Evolutionary conservation across 345 rosid genomes (phyloP).

Genomic region (Ailanthus altissimus): DNA sequence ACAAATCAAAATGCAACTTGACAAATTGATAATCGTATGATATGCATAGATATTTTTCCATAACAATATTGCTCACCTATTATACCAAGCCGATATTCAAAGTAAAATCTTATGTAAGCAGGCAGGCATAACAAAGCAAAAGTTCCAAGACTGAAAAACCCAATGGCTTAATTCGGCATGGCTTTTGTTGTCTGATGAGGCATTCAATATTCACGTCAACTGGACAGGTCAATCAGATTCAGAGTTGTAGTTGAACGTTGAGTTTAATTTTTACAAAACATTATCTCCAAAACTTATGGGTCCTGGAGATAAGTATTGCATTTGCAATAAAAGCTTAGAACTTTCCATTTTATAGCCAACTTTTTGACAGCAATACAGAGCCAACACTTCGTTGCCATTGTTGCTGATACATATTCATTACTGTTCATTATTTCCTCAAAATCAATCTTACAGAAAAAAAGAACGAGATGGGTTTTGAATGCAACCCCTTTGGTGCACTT

Average conservation of each 20-base stretch:
- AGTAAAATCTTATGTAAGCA: background rate
- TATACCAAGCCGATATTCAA: background rate
- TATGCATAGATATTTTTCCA: too few species aligned
- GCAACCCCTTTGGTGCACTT: background rate
- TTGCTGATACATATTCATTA: too few species aligned
- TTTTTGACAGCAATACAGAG: background rate
- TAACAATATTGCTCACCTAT: background rate
- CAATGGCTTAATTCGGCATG: background rate
- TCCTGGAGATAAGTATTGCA: constrained; percentile 13
- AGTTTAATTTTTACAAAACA: background rate
- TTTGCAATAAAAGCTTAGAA: background rate
- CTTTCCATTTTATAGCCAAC: background rate
- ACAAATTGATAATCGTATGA: background rate
- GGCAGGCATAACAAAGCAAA: background rate
- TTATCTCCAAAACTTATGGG: background rate
- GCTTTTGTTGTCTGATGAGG: constrained; percentile 1
- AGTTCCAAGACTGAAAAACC: background rate
- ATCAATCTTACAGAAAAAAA: background rate
- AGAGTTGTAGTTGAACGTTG: background rate
- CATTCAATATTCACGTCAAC: background rate
- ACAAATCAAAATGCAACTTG: background rate
- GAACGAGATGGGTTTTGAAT: background rate
- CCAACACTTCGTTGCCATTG: background rate
- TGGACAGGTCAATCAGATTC: background rate
- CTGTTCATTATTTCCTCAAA: too few species aligned